Evolutionary conservation across 2,329 filamentous ascomycete genomes (phyloP).

Genomic region (Diaporthe australafricana): DNA sequence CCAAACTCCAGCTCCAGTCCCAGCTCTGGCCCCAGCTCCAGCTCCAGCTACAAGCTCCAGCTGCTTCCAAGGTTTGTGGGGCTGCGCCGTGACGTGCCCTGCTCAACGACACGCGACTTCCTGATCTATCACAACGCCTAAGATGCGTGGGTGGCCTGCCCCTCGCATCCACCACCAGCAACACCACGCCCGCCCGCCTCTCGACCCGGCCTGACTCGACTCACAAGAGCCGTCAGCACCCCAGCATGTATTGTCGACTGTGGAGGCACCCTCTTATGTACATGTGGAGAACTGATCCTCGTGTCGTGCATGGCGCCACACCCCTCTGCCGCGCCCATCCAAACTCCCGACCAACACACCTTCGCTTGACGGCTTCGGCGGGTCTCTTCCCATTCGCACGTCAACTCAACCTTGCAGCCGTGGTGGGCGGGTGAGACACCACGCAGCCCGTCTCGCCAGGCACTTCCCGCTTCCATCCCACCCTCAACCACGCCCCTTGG

Average conservation of each 20-base stretch:
- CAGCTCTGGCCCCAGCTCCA: too few relatives aligned
- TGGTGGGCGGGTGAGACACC: conserved; percentile 7
- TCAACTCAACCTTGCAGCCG: neutral
- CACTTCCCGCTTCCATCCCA: conserved; percentile 10
- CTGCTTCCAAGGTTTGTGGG: neutral
- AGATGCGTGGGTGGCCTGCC: neutral
- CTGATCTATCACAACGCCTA: conserved; percentile 22
- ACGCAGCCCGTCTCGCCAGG: conserved; percentile 12
- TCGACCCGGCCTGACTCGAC: neutral
- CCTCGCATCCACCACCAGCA: neutral
- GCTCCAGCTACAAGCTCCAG: too few relatives aligned
- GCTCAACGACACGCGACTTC: conserved; percentile 6
- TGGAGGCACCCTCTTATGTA: neutral
- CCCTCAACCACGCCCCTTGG: neutral
- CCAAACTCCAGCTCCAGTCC: neutral
- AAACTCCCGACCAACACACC: neutral
- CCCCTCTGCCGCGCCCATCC: conserved; percentile 5
- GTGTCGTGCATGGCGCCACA: conserved; percentile 20
- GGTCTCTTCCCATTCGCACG: conserved; percentile 16
- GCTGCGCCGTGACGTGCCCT: conserved; percentile 8
- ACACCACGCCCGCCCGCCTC: neutral
- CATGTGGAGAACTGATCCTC: conserved; percentile 12
- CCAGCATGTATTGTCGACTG: neutral
- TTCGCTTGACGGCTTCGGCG: conserved; percentile 21
- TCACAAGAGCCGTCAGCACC: neutral